Conservation (phyloP, 345 rosid genomes). For the Xanthoceras sorbifolium region DNA sequence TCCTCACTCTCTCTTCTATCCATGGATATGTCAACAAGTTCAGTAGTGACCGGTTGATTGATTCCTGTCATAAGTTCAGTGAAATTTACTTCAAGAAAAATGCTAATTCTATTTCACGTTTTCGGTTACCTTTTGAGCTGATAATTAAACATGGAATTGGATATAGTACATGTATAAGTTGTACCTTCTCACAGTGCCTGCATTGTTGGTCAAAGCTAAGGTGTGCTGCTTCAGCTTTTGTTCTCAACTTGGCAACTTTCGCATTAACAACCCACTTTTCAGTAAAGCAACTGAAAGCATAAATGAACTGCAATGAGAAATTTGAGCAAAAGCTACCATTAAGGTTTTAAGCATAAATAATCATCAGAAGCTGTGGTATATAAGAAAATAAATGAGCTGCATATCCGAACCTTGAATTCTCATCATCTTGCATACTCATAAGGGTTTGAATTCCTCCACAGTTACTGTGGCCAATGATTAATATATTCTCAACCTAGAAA, state of each 20-base stretch:
- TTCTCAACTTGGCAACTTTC: conserved; percentile 66
- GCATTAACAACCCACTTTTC: conserved; percentile 82
- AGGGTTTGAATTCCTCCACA: conserved; percentile 91
- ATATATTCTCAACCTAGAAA: conserved; percentile 77
- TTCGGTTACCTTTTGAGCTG: not conserved
- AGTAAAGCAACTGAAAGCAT: conserved; percentile 58
- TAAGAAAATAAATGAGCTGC: not conserved
- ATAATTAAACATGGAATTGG: not conserved
- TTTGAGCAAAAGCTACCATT: not conserved
- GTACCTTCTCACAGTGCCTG: conserved; percentile 85
- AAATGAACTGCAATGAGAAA: conserved; percentile 13
- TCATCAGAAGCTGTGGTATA: not conserved
- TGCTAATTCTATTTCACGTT: not conserved
- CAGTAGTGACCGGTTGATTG: conserved; percentile 56
- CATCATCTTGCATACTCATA: conserved; percentile 72
- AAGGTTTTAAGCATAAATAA: not conserved
- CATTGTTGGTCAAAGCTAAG: conserved; percentile 84
- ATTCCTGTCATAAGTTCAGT: conserved; percentile 47
- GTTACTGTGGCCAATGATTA: conserved; percentile 82
- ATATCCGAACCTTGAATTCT: conserved; percentile 59
- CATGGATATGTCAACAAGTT: conserved; percentile 76
- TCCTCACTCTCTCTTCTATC: conserved; percentile 62
- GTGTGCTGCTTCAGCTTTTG: conserved; percentile 57
- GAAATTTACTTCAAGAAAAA: not conserved
- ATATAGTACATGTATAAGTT: not conserved